phyloP scores from a whole-genome alignment of 768 basidiomycete genomes.

The Tephrocybe sp. region DNA sequence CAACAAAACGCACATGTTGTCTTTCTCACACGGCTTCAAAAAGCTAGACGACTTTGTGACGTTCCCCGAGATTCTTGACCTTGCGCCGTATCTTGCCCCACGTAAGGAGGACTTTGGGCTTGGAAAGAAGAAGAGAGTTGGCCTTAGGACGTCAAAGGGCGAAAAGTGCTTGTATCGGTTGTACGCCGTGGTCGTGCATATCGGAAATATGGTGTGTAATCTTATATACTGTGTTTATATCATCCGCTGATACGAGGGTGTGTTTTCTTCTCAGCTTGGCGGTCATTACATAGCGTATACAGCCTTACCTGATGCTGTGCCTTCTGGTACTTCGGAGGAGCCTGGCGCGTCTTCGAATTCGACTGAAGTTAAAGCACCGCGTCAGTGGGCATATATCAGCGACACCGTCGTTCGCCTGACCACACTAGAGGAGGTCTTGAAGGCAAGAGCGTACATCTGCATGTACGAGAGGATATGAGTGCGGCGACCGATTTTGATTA shows the following conservation, averaged over 20 bases:
- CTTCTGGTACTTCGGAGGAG: conserved; percentile 10
- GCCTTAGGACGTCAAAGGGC: conserved; percentile 5
- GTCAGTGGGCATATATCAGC: conserved; percentile 92
- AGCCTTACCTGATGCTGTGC: conserved; percentile 53
- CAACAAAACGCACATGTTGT: conserved; percentile 57
- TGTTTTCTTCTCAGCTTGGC: conserved; percentile 54
- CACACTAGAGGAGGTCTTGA: conserved; percentile 85
- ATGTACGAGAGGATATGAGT: conserved; percentile 79
- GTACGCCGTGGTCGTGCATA: conserved; percentile 84
- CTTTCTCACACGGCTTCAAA: conserved; percentile 74
- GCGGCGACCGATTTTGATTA: not conserved
- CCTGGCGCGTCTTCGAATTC: conserved; percentile 2
- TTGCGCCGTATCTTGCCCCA: conserved; percentile 86
- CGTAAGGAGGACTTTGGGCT: conserved; percentile 69
- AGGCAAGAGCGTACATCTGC: conserved; percentile 90
- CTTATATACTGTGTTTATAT: not conserved
- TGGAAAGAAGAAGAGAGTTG: conserved; percentile 28
- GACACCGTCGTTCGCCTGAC: conserved; percentile 84
- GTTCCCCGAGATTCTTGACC: conserved; percentile 85
- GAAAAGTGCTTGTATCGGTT: conserved; percentile 62
- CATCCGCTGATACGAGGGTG: conserved; percentile 9
- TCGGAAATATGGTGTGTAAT: conserved; percentile 77
- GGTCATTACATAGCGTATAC: conserved; percentile 91
- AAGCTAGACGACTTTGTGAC: conserved; percentile 91
- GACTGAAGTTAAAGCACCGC: conserved; percentile 21